phyloP scores from a whole-genome alignment of 1,284 basidiomycete species.

The Ceratobasidium papillatum region DNA sequence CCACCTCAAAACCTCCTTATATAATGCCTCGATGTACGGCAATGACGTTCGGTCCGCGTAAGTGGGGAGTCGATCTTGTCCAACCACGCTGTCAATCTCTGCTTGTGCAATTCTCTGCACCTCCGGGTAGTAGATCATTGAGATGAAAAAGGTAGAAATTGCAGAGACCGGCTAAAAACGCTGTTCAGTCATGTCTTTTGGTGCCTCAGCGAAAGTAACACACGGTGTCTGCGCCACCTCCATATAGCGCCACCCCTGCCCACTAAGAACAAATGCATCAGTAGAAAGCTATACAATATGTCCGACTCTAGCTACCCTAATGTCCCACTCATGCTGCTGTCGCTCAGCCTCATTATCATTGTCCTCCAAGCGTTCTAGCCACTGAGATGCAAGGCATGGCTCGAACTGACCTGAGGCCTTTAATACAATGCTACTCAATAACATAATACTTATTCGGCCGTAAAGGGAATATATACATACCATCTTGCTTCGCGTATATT shows the following conservation, averaged over 20 bases:
- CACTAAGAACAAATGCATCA: constrained; percentile 11
- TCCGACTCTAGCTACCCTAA: neutral
- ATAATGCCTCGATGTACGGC: constrained; percentile 38
- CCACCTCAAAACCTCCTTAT: constrained; percentile 39
- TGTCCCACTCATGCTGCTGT: neutral
- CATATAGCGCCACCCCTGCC: constrained; percentile 1
- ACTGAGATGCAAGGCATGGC: neutral
- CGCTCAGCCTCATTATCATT: neutral
- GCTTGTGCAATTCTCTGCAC: constrained; percentile 31
- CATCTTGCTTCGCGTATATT: neutral
- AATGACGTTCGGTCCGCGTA: constrained; percentile 17
- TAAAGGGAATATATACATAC: neutral
- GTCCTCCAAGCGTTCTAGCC: constrained; percentile 9
- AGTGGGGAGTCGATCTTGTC: constrained; percentile 31
- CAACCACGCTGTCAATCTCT: constrained; percentile 38
- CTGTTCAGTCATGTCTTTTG: neutral
- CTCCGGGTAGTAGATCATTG: constrained; percentile 42
- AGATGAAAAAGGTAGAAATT: constrained; percentile 27
- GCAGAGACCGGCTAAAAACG: constrained; percentile 17
- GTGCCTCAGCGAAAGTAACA: neutral
- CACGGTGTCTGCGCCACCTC: constrained; percentile 22
- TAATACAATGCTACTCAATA: neutral
- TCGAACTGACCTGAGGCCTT: neutral
- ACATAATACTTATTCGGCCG: neutral
- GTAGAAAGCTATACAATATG: neutral